Conservation (phyloP, 805 yeast species). For the Ogataea wickerhamii region DNA sequence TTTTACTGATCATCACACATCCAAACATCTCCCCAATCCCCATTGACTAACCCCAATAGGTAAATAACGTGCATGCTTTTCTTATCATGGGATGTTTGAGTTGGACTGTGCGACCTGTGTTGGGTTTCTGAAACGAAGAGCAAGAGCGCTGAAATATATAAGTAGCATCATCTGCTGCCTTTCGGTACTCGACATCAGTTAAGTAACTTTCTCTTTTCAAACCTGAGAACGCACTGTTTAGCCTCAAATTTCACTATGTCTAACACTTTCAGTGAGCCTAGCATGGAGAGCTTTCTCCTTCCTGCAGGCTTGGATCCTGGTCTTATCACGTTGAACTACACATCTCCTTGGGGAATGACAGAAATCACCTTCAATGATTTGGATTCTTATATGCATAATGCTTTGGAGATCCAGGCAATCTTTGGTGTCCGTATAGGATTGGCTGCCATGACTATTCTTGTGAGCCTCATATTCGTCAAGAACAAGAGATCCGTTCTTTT, state of each 20-base stretch:
- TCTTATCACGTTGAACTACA: slow-evolving; percentile 34
- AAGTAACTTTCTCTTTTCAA: too few species aligned
- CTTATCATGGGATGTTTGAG: too few species aligned
- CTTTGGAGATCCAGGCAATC: slow-evolving; percentile 40
- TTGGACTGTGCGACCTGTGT: too few species aligned
- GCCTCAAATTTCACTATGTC: slow-evolving; percentile 6
- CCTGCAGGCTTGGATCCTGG: slow-evolving; percentile 21
- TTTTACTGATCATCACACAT: too few species aligned
- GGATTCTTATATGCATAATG: slow-evolving; percentile 35
- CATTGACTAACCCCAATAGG: too few species aligned
- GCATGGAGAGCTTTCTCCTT: slow-evolving; percentile 6
- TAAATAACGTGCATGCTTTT: too few species aligned
- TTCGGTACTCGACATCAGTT: too few species aligned
- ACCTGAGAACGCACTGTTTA: too few species aligned
- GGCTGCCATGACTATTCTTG: slow-evolving; percentile 42
- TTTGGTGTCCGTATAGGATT: slow-evolving; percentile 61
- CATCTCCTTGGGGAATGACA: slow-evolving; percentile 40
- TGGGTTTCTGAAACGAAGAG: too few species aligned
- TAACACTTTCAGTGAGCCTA: neutral
- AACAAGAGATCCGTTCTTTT: slow-evolving; percentile 67
- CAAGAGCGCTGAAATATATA: too few species aligned
- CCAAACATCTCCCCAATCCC: too few species aligned
- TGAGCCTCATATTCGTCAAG: slow-evolving; percentile 47
- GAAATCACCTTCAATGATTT: slow-evolving; percentile 39
- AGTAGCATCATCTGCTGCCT: too few species aligned